Evolutionary conservation across 2,329 filamentous ascomycete species (phyloP), one percentile per base, ranked within the genome.

Genomic region (Scytalidium lignicola): DNA sequence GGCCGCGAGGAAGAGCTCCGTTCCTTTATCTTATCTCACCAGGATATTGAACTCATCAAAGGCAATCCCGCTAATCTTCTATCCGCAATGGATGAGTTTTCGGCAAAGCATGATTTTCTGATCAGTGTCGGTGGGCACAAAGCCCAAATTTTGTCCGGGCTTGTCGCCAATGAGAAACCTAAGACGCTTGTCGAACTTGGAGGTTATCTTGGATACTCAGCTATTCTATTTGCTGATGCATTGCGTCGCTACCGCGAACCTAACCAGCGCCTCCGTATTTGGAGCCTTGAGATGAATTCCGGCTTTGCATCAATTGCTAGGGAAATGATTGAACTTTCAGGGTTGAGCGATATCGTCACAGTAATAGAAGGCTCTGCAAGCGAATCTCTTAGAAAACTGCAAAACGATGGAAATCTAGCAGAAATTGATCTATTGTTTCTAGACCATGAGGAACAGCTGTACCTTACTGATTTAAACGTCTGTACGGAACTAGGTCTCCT

Each of bases 171-270:
- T 52, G 69, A 78, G 46, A 86, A 84, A 63, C 86, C 85, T 1
- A 67, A 79, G 48, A 74, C 74, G 1, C 85, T 90, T 78, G 80
- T 91, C 43, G 87, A 92, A 63, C 74, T 92, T 0, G 88, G 88
- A 23, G 85, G 86, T 45, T 92, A 91, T 65, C 74, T 90, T n/a
- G 88, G 87, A 32, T 91, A 91, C 71, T 91, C 87, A 0, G 83
- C 83, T 55, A 80, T 92, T 54, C 72, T 88, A 2, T 90, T 90
- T 61, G 86, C 81, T 43, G 75, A 82, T 40, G 82, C 84, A 0
- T 70, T 88, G 19, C 78, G 40, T 77, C 50, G 73, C 76, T 44
- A 76, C 76, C 2, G 83, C 82, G 32, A 37, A 37, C 32, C 32
- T 37, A 37, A 37, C 32, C 32, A 37, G 32, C 32, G 32, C 32